Conservation (phyloP, 2,329 filamentous ascomycete species). For the Penicillium italicum region DNA sequence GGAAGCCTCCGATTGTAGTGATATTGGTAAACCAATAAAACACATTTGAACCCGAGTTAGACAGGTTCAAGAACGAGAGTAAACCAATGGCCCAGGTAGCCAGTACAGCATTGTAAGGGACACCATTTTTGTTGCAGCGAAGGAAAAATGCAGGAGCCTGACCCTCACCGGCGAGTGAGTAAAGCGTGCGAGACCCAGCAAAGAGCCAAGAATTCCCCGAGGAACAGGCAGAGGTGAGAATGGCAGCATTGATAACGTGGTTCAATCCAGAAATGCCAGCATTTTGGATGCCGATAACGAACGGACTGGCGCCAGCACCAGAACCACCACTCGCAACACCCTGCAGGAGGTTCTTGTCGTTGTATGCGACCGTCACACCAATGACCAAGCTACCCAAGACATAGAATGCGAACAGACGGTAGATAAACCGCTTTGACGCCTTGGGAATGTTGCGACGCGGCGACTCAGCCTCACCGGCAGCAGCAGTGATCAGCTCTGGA, state of each 20-base stretch:
- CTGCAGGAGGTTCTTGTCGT: slow-evolving; percentile 51
- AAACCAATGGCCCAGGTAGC: slow-evolving; percentile 40
- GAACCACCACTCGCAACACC: slow-evolving; percentile 33
- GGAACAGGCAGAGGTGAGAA: slow-evolving; percentile 68
- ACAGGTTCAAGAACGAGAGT: slow-evolving; percentile 37
- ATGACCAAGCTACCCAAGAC: slow-evolving; percentile 54
- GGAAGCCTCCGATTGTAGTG: slow-evolving; percentile 37
- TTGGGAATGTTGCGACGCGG: slow-evolving; percentile 53
- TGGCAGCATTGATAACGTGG: slow-evolving; percentile 69
- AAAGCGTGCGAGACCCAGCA: slow-evolving; percentile 49
- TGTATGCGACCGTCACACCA: slow-evolving; percentile 56
- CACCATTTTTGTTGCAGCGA: slow-evolving; percentile 43
- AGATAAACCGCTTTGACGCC: slow-evolving; percentile 52
- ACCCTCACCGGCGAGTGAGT: slow-evolving; percentile 45
- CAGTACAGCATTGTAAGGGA: slow-evolving; percentile 52
- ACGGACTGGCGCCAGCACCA: slow-evolving; percentile 49
- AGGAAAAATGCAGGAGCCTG: slow-evolving; percentile 41
- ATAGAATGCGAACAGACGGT: slow-evolving; percentile 55
- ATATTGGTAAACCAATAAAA: slow-evolving; percentile 45
- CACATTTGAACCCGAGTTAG: slow-evolving; percentile 33
- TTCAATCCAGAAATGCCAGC: slow-evolving; percentile 65
- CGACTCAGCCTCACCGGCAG: slow-evolving; percentile 52
- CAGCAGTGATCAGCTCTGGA: slow-evolving; percentile 51
- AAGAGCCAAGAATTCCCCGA: slow-evolving; percentile 64
- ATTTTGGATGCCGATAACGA: slow-evolving; percentile 66